These are phyloP conservation scores for Lenzites betulinus DNA, from an alignment of 768 basidiomycete genomes.

Conservation along the genomic window DNA sequence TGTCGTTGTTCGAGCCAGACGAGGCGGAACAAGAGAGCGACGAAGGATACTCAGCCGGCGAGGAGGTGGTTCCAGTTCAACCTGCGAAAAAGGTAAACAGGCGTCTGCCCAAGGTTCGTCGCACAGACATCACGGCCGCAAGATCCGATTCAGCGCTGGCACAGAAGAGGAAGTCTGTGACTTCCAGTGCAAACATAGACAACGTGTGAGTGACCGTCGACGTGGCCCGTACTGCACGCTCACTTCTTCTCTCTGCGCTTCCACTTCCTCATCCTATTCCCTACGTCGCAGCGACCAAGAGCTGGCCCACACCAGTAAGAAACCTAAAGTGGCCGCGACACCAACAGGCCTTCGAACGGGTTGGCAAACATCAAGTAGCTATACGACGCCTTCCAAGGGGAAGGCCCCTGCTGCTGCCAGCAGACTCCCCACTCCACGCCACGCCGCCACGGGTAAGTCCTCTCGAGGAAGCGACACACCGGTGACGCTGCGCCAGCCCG, in stretches of 20 bases:
- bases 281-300: not conserved
- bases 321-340: not conserved
- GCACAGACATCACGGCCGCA: not conserved
- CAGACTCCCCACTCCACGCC: too few species aligned
- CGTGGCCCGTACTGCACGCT: not conserved
- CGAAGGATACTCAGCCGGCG: not conserved
- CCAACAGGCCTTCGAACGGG: not conserved
- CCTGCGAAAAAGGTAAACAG: not conserved
- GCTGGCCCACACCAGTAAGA: not conserved
- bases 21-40: not conserved
- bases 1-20: not conserved
- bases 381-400: too few species aligned
- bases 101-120: not conserved
- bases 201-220: not conserved
- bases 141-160: not conserved
- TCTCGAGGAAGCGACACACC: too few species aligned
- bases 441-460: too few species aligned
- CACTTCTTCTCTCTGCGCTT: not conserved
- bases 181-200: not conserved
- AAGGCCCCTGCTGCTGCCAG: too few species aligned
- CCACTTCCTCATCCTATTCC: not conserved
- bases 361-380: not conserved
- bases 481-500: too few species aligned
- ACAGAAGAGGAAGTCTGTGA: not conserved
- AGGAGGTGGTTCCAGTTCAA: not conserved